phyloP scores from a whole-genome alignment of 805 yeast genomes.

The Starmerella geochares region DNA sequence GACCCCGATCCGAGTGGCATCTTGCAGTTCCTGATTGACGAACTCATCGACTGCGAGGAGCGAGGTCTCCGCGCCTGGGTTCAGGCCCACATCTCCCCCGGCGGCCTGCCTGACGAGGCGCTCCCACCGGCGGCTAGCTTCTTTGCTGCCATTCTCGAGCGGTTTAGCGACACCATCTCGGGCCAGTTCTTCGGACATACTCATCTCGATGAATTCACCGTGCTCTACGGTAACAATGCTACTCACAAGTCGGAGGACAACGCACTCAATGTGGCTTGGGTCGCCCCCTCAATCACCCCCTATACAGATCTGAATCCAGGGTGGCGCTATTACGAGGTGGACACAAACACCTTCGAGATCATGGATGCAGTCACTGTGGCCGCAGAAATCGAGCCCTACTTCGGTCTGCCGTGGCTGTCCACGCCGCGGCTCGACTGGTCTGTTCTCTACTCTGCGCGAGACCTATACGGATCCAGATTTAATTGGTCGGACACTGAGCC shows the following conservation, averaged over 20 bases:
- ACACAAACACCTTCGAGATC: conserved; percentile 48
- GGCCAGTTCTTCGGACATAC: conserved; percentile 64
- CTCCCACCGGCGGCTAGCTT: conserved; percentile 52
- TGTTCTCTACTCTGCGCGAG: conserved; percentile 56
- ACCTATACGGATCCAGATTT: conserved; percentile 37
- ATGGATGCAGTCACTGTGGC: conserved; percentile 52
- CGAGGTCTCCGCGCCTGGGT: conserved; percentile 62
- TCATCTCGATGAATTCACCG: conserved; percentile 56
- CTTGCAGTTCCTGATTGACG: conserved; percentile 50
- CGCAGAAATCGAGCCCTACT: conserved; percentile 48
- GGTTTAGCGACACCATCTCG: conserved; percentile 59
- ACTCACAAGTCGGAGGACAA: conserved; percentile 36
- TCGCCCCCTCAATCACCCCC: conserved; percentile 59
- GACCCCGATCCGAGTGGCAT: conserved; percentile 56
- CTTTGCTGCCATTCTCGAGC: conserved; percentile 47
- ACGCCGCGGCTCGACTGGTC: conserved; percentile 50
- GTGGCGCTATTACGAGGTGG: conserved; percentile 65
- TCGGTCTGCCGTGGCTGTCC: conserved; percentile 25
- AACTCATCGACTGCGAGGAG: conserved; percentile 49
- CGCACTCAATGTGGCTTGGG: conserved; percentile 51
- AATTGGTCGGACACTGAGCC: conserved; percentile 53
- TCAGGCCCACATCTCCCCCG: conserved; percentile 55
- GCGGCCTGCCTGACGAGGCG: conserved; percentile 43
- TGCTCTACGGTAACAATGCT: conserved; percentile 44
- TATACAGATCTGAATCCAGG: conserved; percentile 51